Evolutionary conservation across 306 rosid species (phyloP).

Genomic region (Medicago lupulina): DNA sequence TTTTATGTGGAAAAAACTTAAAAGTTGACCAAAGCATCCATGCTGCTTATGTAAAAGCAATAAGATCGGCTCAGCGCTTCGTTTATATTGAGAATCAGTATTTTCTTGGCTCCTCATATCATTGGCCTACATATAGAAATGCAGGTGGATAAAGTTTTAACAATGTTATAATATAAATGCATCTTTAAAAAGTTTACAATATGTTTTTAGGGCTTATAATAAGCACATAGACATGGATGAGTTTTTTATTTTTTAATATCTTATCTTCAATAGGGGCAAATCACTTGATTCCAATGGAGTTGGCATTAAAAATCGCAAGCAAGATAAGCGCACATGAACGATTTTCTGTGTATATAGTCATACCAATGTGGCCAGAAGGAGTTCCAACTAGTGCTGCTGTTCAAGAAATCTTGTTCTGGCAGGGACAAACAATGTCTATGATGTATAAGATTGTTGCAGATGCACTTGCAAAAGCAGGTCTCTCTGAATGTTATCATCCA

Average conservation of each 20-base stretch:
- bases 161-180: background rate
- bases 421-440: slow-evolving; percentile 83
- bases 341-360: slow-evolving; percentile 62
- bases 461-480: slow-evolving; percentile 61
- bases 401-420: slow-evolving; percentile 84
- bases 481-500: slow-evolving; percentile 58
- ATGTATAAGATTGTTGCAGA: slow-evolving; percentile 64
- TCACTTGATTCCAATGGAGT: slow-evolving; percentile 72
- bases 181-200: background rate
- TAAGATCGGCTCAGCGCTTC: slow-evolving; percentile 74
- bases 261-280: slow-evolving; percentile 61
- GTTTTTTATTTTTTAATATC: slow-evolving; percentile 11
- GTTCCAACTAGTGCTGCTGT: slow-evolving; percentile 69
- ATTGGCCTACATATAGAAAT: slow-evolving; percentile 74
- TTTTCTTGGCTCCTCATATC: slow-evolving; percentile 75
- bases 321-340: slow-evolving; percentile 66
- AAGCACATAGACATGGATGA: background rate
- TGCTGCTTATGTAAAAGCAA: slow-evolving; percentile 67
- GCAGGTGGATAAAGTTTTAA: slow-evolving; percentile 56
- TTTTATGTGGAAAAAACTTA: slow-evolving; percentile 69
- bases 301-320: slow-evolving; percentile 68
- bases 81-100: slow-evolving; percentile 71
- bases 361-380: slow-evolving; percentile 93
- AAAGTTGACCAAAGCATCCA: slow-evolving; percentile 81
- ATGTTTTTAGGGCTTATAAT: slow-evolving; percentile 8